Percentiles rank a stretch among this genome's conserved stretches.
Evolutionary conservation across 1,284 basidiomycete species (phyloP).

Genomic region (Coniferiporia weirii): DNA sequence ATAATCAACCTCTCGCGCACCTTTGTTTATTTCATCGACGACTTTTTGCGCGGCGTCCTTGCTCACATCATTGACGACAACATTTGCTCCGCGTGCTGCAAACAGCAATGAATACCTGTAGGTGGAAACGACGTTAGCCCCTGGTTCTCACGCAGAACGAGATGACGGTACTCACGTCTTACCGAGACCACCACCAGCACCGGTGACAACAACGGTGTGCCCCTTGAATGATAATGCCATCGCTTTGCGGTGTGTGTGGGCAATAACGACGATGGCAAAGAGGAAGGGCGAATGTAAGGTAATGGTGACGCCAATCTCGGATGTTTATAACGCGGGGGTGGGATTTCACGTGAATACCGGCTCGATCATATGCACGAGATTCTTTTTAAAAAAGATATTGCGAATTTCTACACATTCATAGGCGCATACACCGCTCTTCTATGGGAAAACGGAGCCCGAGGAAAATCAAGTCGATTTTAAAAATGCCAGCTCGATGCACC

Average conservation of each 20-base stretch:
- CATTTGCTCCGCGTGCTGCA: slow-evolving; percentile 86
- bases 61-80: slow-evolving; percentile 96
- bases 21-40: slow-evolving; percentile 83
- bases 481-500: slow-evolving; percentile 61
- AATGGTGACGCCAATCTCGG: neutral
- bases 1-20: slow-evolving; percentile 37
- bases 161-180: slow-evolving; percentile 61
- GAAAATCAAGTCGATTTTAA: too few relatives aligned
- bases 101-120: slow-evolving; percentile 86
- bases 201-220: slow-evolving; percentile 92
- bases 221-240: slow-evolving; percentile 72
- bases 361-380: neutral
- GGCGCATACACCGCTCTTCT: neutral
- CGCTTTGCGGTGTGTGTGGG: neutral
- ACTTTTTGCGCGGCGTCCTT: slow-evolving; percentile 86
- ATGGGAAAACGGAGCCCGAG: too few relatives aligned
- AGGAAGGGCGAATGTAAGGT: neutral
- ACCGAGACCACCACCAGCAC: slow-evolving; percentile 93
- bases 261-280: neutral
- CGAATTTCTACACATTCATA: neutral
- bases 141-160: slow-evolving; percentile 1
- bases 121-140: neutral
- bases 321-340: neutral
- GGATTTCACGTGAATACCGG: neutral
- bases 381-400: neutral